Base-by-base conservation (phyloP, 805 yeast species). In the Blastobotrys parvus region DNA sequence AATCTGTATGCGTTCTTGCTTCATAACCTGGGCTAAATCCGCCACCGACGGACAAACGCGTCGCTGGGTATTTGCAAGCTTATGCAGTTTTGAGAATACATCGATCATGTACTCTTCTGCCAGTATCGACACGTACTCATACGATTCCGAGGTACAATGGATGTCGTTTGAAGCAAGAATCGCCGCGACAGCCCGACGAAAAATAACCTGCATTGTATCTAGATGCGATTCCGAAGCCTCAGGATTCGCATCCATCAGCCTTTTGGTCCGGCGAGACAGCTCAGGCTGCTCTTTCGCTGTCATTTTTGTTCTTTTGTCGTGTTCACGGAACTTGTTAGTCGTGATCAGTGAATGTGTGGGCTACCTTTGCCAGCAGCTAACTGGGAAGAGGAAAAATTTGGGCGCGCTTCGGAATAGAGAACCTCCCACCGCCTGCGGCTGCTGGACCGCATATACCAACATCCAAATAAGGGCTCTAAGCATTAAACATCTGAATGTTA, bases 1-100 rank as follows among this genome's bases (percentile, higher is more conserved):
- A 2, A 58, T 50, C 27, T 53, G 56, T 27, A 65, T 48, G 18
- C 57, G 55, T 31, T 54, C 53, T 15, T 50, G 46, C 32, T 55
- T 46, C 48, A 65, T 45, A 47, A 60, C 32, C 35, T 58, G 47
- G 19, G 59, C 58, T 3, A 64, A 22, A 45, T 65, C 70, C 8
- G 51, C 56, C 6, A 61, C 45, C 3, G 59, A 43, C 4, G 70
- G 69, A 36, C 39, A 47, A 5, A 40, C 18, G 17, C 69, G 56
- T 32, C 70, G 54, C 50, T 65, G 70, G 38, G 60, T 47, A 34
- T 43, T 49, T 6, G 62, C 43, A 8, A 58, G 19, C 22, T 53
- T 46, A 39, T 53, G 57, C 30, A 65, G 46, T 25, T 52, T 50
- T 5, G 53, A 27, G 34, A 48, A 49, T 15, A 62, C 45, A 43